Conservation (phyloP, 441 rosid genomes). For the Pelargonium citronellum region DNA sequence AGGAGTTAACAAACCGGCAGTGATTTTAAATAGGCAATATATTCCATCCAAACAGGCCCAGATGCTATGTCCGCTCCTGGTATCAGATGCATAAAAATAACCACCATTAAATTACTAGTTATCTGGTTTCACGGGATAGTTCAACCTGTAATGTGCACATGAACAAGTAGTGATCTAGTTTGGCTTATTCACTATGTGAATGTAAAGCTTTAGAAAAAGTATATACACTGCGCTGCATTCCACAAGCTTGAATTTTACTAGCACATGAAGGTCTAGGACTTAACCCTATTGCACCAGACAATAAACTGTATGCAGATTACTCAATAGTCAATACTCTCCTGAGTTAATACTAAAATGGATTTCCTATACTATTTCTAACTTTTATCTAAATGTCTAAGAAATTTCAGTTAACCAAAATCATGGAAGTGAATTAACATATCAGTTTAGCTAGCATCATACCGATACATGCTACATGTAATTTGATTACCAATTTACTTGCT, state of each 20-base stretch:
- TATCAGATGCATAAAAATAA: slow-evolving; percentile 30
- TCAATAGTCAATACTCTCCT: not conserved
- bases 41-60: slow-evolving; percentile 92
- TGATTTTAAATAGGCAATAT: slow-evolving; percentile 70
- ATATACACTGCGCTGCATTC: not conserved
- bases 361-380: not conserved
- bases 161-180: not conserved
- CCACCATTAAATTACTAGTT: slow-evolving; percentile 2
- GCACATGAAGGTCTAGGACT: not conserved
- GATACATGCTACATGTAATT: not conserved
- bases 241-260: not conserved
- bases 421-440: not conserved
- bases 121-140: not conserved
- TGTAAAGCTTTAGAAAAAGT: not conserved
- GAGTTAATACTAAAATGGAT: not conserved
- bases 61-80: slow-evolving; percentile 88
- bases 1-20: slow-evolving; percentile 58
- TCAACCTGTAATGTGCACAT: not conserved
- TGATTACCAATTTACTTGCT: not conserved
- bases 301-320: not conserved
- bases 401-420: not conserved
- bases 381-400: not conserved
- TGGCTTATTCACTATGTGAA: not conserved
- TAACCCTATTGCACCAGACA: not conserved
- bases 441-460: not conserved